These are phyloP conservation scores for Lactarius indigo DNA, from an alignment of 768 basidiomycete genomes.

Conservation along the genomic window DNA sequence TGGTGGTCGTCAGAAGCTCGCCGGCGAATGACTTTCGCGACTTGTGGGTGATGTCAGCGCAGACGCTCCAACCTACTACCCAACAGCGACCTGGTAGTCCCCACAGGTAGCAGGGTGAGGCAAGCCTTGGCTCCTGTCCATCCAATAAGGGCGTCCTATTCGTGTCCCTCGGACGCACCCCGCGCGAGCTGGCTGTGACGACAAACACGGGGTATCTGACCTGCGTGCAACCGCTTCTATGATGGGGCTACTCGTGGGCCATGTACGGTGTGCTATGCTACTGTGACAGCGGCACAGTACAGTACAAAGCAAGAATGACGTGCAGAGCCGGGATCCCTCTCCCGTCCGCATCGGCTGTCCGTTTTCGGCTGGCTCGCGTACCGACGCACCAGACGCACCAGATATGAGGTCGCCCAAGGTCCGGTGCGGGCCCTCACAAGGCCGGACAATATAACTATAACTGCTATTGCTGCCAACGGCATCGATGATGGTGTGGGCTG, in stretches of 20 bases:
- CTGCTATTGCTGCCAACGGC: background rate
- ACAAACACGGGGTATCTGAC: background rate
- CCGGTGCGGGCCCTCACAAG: background rate
- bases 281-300: background rate
- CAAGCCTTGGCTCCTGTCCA: background rate
- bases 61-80: background rate
- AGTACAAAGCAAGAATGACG: background rate
- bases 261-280: background rate
- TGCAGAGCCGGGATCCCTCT: background rate
- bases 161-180: background rate
- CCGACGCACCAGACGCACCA: background rate
- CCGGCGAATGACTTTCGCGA: background rate
- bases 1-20: background rate
- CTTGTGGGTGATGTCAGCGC: background rate
- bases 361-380: background rate
- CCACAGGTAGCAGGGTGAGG: background rate
- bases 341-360: background rate
- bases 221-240: background rate
- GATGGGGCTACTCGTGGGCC: background rate
- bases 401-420: background rate
- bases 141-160: background rate
- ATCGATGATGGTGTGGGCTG: background rate
- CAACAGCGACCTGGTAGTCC: background rate
- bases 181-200: background rate
- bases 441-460: background rate